Conservation (phyloP, 1,284 basidiomycete species). For the Rhodotorula sp. region DNA sequence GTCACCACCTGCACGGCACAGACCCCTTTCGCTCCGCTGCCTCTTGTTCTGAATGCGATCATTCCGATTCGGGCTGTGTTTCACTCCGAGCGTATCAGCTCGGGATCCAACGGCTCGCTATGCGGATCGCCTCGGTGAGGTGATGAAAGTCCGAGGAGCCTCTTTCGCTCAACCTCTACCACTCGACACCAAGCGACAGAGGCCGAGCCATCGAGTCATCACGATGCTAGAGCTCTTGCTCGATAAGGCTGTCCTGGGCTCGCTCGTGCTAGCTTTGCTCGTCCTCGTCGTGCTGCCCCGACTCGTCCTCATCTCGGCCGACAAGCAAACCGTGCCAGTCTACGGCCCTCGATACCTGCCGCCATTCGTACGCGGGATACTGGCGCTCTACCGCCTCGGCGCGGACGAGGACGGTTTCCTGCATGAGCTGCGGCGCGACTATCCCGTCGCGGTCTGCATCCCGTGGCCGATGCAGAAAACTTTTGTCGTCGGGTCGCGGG, state of each 20-base stretch:
- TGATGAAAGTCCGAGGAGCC: too few relatives aligned
- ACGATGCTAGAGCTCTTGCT: too few relatives aligned
- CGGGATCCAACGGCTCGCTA: too few relatives aligned
- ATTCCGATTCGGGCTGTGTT: too few relatives aligned
- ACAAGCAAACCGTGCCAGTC: background rate
- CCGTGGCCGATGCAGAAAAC: constrained; percentile 37
- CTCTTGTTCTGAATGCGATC: too few relatives aligned
- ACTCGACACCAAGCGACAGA: too few relatives aligned
- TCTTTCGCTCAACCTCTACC: too few relatives aligned
- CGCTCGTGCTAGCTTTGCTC: background rate
- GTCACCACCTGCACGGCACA: too few relatives aligned
- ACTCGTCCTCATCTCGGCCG: background rate
- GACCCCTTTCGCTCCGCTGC: too few relatives aligned
- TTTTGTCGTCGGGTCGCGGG: constrained; percentile 20
- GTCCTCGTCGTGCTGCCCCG: background rate
- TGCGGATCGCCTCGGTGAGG: too few relatives aligned
- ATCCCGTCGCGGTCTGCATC: constrained; percentile 31
- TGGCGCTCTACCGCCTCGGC: constrained; percentile 32
- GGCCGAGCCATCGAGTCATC: too few relatives aligned
- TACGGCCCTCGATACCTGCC: constrained; percentile 19
- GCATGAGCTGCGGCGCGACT: constrained; percentile 6
- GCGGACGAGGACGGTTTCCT: constrained; percentile 38
- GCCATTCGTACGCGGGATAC: constrained; percentile 16
- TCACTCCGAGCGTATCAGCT: too few relatives aligned
- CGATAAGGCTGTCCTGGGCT: background rate